phyloP scores from a whole-genome alignment of 2,329 filamentous ascomycete species.

The Cytospora chrysosperma region DNA sequence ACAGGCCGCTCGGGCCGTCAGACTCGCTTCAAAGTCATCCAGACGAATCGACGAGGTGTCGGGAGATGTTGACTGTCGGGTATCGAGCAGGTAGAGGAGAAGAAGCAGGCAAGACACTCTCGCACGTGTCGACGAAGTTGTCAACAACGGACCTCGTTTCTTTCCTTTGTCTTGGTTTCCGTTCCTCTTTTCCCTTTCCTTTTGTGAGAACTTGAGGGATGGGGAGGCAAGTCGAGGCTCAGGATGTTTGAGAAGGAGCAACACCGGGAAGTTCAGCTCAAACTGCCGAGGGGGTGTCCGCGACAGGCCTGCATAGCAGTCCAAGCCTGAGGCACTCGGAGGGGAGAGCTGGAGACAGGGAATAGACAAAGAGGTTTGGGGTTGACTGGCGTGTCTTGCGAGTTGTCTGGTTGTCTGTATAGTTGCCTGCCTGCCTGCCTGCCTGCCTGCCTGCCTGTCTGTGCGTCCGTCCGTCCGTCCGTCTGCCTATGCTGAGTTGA shows the following conservation, averaged over 20 bases:
- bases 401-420: not conserved
- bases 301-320: slow-evolving; percentile 20
- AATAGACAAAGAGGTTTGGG: not conserved
- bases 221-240: not conserved
- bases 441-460: too few species aligned
- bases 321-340: not conserved
- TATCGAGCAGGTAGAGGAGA: not conserved
- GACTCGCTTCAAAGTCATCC: slow-evolving; percentile 41
- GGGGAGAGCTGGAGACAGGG: not conserved
- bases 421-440: not conserved
- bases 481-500: slow-evolving; percentile 7
- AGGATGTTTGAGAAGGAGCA: slow-evolving; percentile 12
- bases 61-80: not conserved
- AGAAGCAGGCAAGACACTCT: not conserved
- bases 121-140: not conserved
- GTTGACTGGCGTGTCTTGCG: not conserved
- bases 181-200: not conserved
- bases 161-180: too few species aligned
- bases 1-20: slow-evolving; percentile 41
- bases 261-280: slow-evolving; percentile 20
- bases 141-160: not conserved
- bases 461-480: too few species aligned
- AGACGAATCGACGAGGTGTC: slow-evolving; percentile 26
- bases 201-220: not conserved
- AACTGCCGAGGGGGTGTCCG: slow-evolving; percentile 17